Base-by-base conservation (phyloP, 495 filamentous ascomycete species). In the Penicillium riverlandense region DNA sequence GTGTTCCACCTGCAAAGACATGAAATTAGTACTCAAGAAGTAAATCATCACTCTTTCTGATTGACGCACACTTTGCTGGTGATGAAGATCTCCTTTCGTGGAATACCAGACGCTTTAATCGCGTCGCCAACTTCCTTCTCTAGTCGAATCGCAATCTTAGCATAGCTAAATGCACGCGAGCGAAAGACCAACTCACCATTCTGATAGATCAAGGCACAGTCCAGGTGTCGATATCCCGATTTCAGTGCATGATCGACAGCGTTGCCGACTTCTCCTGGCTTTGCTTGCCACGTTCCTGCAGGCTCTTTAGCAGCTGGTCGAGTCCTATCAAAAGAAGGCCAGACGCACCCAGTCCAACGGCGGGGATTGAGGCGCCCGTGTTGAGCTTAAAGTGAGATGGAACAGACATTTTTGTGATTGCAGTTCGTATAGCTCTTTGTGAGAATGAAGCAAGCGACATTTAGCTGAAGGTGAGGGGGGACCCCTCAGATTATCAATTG, bases 51-150 rank as follows among this genome's bases (percentile, higher is more conserved):
- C 22, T 22, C 0, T 22, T 22, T 6, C 4, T 22, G 4, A 22
- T 4, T 22, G 22, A 22, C 22, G 22, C 22, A 22, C 22, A 88
- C 60, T 70, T 59, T 90, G 57, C 82, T 87, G 11, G 78, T 83
- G 12, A 54, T 12, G 36, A 48, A 57, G 6, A 57, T 43, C 1
- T 57, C 47, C 28, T 57, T 28, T 13, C 54, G 74, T 11, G 69
- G 58, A 35, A 79, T 55, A 11, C 66, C 61, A 33, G 69, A 65
- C 7, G 71, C 68, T 14, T 67, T 65, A 58, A 84, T 86, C 13
- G 78, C 85, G 12, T 67, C 55, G 40, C 86, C 86, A 30, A 88
- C 69, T 55, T 88, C 84, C 14, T 62, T 47, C 54, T 90, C 86
- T n/a, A 48, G 34, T 45, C 1, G 31, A 52, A 41, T 45, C 57